Evolutionary conservation across 2,329 filamentous ascomycete genomes (phyloP), one percentile per base, ranked within the genome.

Genomic region (Bipolaris victoriae): DNA sequence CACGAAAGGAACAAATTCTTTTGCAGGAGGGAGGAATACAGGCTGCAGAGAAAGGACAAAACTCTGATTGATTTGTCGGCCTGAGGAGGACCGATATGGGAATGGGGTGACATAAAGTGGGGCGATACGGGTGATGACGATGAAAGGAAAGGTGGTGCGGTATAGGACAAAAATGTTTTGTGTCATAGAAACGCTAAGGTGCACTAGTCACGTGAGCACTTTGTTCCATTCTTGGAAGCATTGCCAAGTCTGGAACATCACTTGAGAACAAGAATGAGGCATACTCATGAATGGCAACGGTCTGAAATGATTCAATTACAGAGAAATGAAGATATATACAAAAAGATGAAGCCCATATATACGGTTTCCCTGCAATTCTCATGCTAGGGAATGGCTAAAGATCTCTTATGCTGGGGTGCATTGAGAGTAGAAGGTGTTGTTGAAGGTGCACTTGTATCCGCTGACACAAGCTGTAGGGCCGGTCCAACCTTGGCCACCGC

Each of bases 391-490:
- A 43, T 33, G 9, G 1, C n/a, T 26, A 20, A 16, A 24, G 7
- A 18, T 20, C 44, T 7, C 37, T 41, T 45, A 40, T 3, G 36
- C 44, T 22, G 51, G 55, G 6, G 52, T 40, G 46, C 62, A 64
- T 16, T 63, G 60, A 24, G 52, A 55, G 45, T 36, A 63, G 20
- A 22, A 63, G 0, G 31, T n/a, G 31, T 63, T 64, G 24, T 46
- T 43, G 18, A 33, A 20, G 18, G 15, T 10, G 37, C 62, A 64
- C 52, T 51, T 61, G 57, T 57, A 63, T n/a, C 60, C 57, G 29
- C 29, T 53, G 9, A 62, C 60, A 56, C 67, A 70, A 40, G 58
- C 47, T 7, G 57, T 65, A 5, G 67, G 54, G 3, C 67, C 67
- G 7, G 61, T 64, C 16, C 49, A 68, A 16, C 60, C 57, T 47